Percentiles rank a stretch among this genome's conserved stretches.
Evolutionary conservation across 306 rosid species (phyloP).

Genomic region (Sicyos edulis): DNA sequence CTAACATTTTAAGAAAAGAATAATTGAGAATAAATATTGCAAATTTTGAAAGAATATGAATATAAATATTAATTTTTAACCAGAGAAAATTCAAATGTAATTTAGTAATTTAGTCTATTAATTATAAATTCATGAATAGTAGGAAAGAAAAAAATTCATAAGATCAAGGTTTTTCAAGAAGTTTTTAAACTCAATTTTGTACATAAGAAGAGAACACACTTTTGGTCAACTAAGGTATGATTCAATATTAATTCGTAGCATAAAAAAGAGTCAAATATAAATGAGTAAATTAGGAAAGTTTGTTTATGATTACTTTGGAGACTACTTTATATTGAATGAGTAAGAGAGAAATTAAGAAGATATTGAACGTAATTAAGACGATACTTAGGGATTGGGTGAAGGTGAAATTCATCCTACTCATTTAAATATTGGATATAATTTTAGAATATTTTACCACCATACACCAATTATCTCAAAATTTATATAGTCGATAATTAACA

Average conservation of each 20-base stretch:
- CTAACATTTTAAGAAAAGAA: too few species aligned
- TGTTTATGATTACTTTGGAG: background rate
- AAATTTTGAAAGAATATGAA: too few species aligned
- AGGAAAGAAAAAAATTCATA: too few species aligned
- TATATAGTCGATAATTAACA: too few species aligned
- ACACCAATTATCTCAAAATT: background rate
- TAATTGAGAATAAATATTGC: too few species aligned
- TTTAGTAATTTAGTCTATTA: too few species aligned
- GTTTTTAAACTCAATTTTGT: background rate
- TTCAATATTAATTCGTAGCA: background rate
- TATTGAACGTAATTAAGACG: constrained; percentile 2
- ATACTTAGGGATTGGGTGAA: background rate
- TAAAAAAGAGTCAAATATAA: background rate
- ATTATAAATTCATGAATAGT: too few species aligned
- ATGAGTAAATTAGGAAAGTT: constrained; percentile 6
- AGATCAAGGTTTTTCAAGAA: background rate
- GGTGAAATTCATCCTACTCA: background rate
- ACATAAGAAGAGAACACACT: background rate
- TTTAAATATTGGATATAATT: background rate
- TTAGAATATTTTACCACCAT: background rate
- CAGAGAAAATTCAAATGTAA: too few species aligned
- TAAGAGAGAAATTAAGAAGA: background rate
- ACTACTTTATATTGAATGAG: background rate
- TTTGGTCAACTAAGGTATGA: background rate
- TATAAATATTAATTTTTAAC: too few species aligned